Evolutionary conservation across 345 rosid genomes (phyloP).

Genomic region (Jatropha curcas): DNA sequence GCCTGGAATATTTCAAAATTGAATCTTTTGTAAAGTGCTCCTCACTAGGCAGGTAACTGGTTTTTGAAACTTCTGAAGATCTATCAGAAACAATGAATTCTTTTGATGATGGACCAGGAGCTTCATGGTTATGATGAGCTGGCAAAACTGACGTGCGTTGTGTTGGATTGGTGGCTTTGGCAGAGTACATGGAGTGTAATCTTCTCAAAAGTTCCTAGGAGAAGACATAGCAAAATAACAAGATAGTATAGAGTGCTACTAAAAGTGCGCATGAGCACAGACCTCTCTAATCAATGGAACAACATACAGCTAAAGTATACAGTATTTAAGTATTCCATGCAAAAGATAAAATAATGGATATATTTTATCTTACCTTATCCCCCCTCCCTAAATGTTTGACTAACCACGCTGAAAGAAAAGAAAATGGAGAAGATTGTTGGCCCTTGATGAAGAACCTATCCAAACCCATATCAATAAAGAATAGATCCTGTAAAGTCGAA

Average conservation of each 20-base stretch:
- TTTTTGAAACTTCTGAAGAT: conserved; percentile 22
- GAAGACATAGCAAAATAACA: conserved; percentile 8
- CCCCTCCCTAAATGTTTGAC: no score
- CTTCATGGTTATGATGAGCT: conserved; percentile 24
- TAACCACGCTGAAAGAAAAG: no score
- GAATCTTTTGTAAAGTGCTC: conserved; percentile 30
- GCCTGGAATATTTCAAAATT: conserved; percentile 43
- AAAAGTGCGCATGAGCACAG: not conserved
- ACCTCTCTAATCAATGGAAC: not conserved
- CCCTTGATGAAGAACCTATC: no score
- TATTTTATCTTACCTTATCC: no score
- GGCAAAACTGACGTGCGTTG: conserved; percentile 17
- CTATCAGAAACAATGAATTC: conserved; percentile 32
- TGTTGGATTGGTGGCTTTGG: conserved; percentile 36
- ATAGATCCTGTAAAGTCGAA: no score
- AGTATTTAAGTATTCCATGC: not conserved
- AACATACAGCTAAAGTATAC: not conserved
- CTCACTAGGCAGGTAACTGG: conserved; percentile 22
- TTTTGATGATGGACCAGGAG: conserved; percentile 25
- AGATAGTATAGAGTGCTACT: not conserved
- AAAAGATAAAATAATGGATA: not conserved
- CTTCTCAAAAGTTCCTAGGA: conserved; percentile 71
- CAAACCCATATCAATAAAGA: no score
- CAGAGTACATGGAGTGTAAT: conserved; percentile 56
- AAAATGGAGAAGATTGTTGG: no score